These are phyloP conservation scores for Suhomyces terraborum DNA, from an alignment of 1,139 yeast genomes.

Conservation along the genomic window DNA sequence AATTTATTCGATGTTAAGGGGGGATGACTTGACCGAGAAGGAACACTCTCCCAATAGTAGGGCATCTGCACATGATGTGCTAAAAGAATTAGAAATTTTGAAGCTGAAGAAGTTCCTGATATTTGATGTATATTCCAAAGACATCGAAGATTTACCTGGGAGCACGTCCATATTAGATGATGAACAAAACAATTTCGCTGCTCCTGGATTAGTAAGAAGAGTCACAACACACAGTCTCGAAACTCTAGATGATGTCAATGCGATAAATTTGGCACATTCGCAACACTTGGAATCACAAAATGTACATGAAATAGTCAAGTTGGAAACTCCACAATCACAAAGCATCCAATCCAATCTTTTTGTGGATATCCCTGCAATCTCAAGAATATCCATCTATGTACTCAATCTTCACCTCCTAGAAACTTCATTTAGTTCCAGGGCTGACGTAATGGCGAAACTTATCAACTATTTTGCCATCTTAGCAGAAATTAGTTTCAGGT, in stretches of 20 bases:
- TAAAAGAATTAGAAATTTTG: constrained; percentile 25
- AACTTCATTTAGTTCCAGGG: neutral
- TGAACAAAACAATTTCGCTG: neutral
- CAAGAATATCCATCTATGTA: neutral
- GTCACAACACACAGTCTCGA: constrained; percentile 1
- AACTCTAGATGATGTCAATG: constrained; percentile 4
- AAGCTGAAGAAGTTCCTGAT: constrained; percentile 7
- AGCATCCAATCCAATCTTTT: neutral
- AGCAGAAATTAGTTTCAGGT: neutral
- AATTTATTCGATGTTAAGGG: constrained; percentile 38
- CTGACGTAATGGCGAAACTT: neutral
- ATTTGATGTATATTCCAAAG: neutral
- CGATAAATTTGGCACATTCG: constrained; percentile 1
- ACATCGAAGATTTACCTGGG: neutral
- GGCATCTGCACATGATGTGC: constrained; percentile 22
- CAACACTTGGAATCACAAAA: neutral
- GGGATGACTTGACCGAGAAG: constrained; percentile 17
- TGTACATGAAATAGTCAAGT: neutral
- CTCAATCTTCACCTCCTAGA: constrained; percentile 4
- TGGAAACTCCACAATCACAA: neutral
- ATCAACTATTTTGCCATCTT: constrained; percentile 1
- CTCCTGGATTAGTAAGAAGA: neutral
- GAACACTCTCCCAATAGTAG: constrained; percentile 12
- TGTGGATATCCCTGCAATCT: neutral
- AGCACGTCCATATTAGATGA: neutral